A percentile compares a stretch with the other conserved stretches of the same genome.
Evolutionary conservation across 2,329 filamentous ascomycete genomes (phyloP).

Genomic region (Xenosphaeropsis pyriputrescens): DNA sequence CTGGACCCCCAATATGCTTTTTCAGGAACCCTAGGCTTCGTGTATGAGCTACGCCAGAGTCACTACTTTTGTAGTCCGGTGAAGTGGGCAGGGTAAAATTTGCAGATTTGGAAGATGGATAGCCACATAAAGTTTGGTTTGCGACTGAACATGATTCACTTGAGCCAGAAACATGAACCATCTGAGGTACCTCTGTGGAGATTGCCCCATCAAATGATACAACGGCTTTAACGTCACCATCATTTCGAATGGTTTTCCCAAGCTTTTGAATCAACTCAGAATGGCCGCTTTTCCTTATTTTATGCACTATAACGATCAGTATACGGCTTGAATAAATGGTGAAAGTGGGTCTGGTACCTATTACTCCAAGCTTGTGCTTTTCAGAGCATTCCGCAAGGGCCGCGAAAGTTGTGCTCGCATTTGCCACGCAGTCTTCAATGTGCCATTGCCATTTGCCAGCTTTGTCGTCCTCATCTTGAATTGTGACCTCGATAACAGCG

Average conservation of each 20-base stretch:
- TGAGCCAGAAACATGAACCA: neutral
- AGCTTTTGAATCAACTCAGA: neutral
- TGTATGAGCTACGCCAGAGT: constrained; percentile 42
- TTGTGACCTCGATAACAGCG: constrained; percentile 12
- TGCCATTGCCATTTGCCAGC: neutral
- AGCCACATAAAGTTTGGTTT: neutral
- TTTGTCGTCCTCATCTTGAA: neutral
- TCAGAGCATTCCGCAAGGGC: constrained; percentile 5
- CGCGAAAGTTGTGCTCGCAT: neutral
- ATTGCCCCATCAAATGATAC: neutral
- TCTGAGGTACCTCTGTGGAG: neutral
- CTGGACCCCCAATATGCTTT: constrained; percentile 42
- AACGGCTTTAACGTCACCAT: neutral
- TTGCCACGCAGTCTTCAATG: neutral
- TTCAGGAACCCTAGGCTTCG: constrained; percentile 53
- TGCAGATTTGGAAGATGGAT: neutral
- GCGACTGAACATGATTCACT: neutral
- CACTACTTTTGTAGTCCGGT: neutral
- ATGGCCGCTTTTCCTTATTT: neutral
- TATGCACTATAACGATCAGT: neutral
- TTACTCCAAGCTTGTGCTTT: constrained; percentile 22
- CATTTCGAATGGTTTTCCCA: neutral
- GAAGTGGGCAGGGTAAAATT: neutral
- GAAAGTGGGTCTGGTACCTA: constrained; percentile 15
- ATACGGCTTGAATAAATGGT: neutral